Conservation (phyloP, 2,329 filamentous ascomycete genomes). For the Metarhizium guizhouense region DNA sequence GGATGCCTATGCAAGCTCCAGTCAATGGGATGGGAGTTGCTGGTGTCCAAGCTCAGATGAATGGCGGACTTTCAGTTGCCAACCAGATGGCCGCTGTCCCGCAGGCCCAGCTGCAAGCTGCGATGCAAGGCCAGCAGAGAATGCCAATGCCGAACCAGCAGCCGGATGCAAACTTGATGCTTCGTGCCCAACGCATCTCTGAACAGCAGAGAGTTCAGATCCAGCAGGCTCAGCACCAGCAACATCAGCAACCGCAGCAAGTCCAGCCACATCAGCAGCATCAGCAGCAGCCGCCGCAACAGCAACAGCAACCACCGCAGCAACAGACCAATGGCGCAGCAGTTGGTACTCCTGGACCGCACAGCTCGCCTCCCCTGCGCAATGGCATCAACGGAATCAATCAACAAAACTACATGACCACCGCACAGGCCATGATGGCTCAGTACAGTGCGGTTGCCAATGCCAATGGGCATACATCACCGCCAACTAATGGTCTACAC, state of each 20-base stretch:
- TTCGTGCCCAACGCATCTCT: conserved; percentile 58
- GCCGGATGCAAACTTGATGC: conserved; percentile 45
- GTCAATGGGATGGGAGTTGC: conserved; percentile 40
- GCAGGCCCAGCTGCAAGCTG: conserved; percentile 58
- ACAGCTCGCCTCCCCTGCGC: conserved; percentile 35
- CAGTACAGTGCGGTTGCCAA: conserved; percentile 34
- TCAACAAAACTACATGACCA: conserved; percentile 44
- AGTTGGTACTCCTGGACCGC: conserved; percentile 27
- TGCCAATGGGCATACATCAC: conserved; percentile 32
- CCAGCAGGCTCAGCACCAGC: conserved; percentile 25
- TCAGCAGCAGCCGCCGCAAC: conserved; percentile 16
- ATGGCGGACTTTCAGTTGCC: conserved; percentile 40
- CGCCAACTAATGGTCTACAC: conserved; percentile 35
- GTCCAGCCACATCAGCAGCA: conserved; percentile 23
- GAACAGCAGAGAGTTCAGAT: conserved; percentile 52
- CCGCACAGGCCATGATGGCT: conserved; percentile 44
- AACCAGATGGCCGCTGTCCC: conserved; percentile 57
- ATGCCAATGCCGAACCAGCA: conserved; percentile 39
- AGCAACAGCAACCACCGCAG: conserved; percentile 17
- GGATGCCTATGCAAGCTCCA: conserved; percentile 46
- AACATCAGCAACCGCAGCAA: conserved; percentile 25
- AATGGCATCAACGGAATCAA: conserved; percentile 34
- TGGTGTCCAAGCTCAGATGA: conserved; percentile 38
- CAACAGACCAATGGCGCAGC: conserved; percentile 20
- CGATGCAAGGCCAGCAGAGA: conserved; percentile 46